Percentiles rank a stretch among this genome's conserved stretches.
phyloP scores from a whole-genome alignment of 768 basidiomycete genomes.

The Phaffia tasmanica region DNA sequence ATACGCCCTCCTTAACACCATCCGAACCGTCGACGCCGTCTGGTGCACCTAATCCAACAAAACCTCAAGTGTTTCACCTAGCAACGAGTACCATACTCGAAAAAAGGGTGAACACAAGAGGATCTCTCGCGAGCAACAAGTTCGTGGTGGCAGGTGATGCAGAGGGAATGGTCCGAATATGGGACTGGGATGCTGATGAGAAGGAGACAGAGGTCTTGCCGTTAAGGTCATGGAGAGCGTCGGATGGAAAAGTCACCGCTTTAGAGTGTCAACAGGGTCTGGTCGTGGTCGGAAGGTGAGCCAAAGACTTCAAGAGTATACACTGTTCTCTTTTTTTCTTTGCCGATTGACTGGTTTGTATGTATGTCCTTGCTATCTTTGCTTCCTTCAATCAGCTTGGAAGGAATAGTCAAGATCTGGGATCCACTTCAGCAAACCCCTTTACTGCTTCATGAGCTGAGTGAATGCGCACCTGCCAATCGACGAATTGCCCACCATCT shows the following conservation, averaged over 20 bases:
- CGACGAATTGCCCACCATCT: conserved; percentile 11
- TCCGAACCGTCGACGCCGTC: background rate
- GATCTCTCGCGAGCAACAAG: conserved; percentile 11
- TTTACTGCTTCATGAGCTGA: conserved; percentile 10
- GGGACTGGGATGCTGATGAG: conserved; percentile 13
- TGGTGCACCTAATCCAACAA: background rate
- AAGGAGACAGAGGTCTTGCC: background rate
- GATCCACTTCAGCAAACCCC: conserved; percentile 14
- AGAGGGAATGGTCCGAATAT: conserved; percentile 19
- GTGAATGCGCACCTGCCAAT: conserved; percentile 14
- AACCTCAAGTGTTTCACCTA: conserved; percentile 5
- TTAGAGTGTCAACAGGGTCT: conserved; percentile 12
- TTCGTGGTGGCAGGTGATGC: conserved; percentile 20
- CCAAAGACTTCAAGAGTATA: background rate
- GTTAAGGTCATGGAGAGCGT: conserved; percentile 13
- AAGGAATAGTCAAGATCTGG: conserved; percentile 14
- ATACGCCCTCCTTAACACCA: background rate
- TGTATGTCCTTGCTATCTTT: background rate
- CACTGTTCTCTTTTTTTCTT: background rate
- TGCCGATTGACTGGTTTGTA: background rate
- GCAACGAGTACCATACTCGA: background rate
- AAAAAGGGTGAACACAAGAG: conserved; percentile 7
- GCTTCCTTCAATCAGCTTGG: background rate
- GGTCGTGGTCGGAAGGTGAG: conserved; percentile 17
- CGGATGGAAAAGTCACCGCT: conserved; percentile 19